phyloP scores from a whole-genome alignment of 768 basidiomycete genomes.

The Hericium alpestre region DNA sequence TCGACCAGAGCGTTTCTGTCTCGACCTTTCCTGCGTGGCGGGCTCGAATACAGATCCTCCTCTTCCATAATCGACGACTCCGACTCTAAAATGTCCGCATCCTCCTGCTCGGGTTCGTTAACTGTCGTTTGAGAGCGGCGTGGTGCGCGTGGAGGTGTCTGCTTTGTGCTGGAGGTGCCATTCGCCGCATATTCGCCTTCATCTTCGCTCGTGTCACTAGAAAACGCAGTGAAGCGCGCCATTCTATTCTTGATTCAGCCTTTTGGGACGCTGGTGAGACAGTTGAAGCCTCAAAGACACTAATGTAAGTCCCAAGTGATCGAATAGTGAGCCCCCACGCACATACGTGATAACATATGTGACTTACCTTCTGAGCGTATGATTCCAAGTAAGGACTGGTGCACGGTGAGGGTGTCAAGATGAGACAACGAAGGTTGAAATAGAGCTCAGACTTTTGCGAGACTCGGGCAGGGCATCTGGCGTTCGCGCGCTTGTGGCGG shows the following conservation, averaged over 20 bases:
- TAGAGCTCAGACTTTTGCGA: too few relatives aligned
- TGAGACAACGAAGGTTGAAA: too few relatives aligned
- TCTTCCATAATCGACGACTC: slow-evolving; percentile 39
- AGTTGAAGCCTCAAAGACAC: too few relatives aligned
- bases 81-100: slow-evolving; percentile 10
- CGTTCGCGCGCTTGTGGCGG: too few relatives aligned
- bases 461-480: too few relatives aligned
- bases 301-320: too few relatives aligned
- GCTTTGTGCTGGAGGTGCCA: background rate
- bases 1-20: background rate
- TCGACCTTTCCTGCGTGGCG: slow-evolving; percentile 12
- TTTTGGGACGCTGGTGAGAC: too few relatives aligned
- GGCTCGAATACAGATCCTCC: slow-evolving; percentile 31
- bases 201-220: slow-evolving; percentile 14
- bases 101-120: background rate
- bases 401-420: too few relatives aligned
- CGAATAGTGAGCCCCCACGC: too few relatives aligned
- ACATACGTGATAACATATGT: too few relatives aligned
- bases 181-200: slow-evolving; percentile 4
- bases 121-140: background rate
- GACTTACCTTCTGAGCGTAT: too few relatives aligned
- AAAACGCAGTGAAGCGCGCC: slow-evolving; percentile 14
- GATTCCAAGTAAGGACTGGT: too few relatives aligned
- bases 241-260: background rate
- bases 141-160: background rate